Evolutionary conservation across 306 rosid genomes (phyloP).

Genomic region (Citrullus mucosospermus): DNA sequence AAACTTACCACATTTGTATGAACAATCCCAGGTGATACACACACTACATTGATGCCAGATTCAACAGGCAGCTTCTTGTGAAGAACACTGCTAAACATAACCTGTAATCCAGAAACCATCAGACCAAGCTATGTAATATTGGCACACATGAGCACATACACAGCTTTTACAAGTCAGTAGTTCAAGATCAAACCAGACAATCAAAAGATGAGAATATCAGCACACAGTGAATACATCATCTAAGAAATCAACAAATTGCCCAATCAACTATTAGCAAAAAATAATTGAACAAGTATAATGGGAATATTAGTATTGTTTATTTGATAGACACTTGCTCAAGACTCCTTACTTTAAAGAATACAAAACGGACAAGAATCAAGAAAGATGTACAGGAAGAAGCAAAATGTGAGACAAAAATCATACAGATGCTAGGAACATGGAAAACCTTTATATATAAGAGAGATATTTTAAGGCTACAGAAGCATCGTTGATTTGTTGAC

Average conservation of each 20-base stretch:
- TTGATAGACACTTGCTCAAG: background rate
- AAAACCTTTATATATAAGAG: background rate
- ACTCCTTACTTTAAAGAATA: background rate
- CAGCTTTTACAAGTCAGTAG: background rate
- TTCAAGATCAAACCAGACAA: background rate
- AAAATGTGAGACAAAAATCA: background rate
- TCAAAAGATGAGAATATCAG: background rate
- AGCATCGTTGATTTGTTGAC: background rate
- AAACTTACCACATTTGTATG: slow-evolving; percentile 89
- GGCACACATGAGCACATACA: background rate
- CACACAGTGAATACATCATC: background rate
- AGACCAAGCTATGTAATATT: background rate
- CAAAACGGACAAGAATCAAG: background rate
- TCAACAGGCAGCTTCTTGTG: slow-evolving; percentile 74
- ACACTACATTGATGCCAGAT: slow-evolving; percentile 57
- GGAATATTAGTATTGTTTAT: background rate
- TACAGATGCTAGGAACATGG: background rate
- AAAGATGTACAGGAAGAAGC: background rate
- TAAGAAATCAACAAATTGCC: background rate
- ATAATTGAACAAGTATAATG: background rate
- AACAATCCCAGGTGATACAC: slow-evolving; percentile 96
- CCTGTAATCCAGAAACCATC: slow-evolving; percentile 37
- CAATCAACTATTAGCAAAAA: background rate
- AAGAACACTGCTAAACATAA: slow-evolving; percentile 89
- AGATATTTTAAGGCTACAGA: background rate